Percentiles rank a stretch among this genome's conserved stretches.
Evolutionary conservation across 2,329 filamentous ascomycete species (phyloP).

Genomic region (Phaeosphaeria sp.): DNA sequence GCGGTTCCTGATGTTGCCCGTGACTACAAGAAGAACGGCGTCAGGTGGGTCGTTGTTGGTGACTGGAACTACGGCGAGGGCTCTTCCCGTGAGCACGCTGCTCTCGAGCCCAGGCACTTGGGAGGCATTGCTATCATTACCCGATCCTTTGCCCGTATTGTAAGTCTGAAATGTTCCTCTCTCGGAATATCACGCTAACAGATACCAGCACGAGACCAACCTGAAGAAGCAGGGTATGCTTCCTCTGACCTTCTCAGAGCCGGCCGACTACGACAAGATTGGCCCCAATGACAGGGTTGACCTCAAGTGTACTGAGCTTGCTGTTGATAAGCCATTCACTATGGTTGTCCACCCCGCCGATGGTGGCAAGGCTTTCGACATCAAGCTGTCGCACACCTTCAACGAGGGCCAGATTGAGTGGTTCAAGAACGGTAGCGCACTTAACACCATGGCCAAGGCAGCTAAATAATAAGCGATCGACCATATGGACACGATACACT

Average conservation of each 20-base stretch:
- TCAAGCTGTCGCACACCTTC: slow-evolving; percentile 93
- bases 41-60: slow-evolving; percentile 96
- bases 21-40: slow-evolving; percentile 97
- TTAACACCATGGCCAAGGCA: slow-evolving; percentile 97
- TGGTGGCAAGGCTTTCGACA: slow-evolving; percentile 74
- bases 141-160: slow-evolving; percentile 93
- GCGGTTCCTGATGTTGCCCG: slow-evolving; percentile 92
- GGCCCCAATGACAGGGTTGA: slow-evolving; percentile 91
- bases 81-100: slow-evolving; percentile 96
- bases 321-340: slow-evolving; percentile 90
- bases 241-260: slow-evolving; percentile 92
- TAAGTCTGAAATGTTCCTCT: slow-evolving; percentile 42
- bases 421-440: slow-evolving; percentile 97
- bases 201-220: slow-evolving; percentile 88
- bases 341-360: slow-evolving; percentile 91
- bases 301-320: slow-evolving; percentile 85
- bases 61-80: slow-evolving; percentile 99
- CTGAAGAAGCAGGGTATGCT: slow-evolving; percentile 99
- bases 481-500: slow-evolving; percentile 9
- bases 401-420: slow-evolving; percentile 98
- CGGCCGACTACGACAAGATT: slow-evolving; percentile 98
- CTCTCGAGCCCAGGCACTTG: slow-evolving; percentile 95
- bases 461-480: slow-evolving; percentile 30
- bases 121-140: slow-evolving; percentile 97
- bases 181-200: slow-evolving; percentile 5